Evolutionary conservation across 73 alveolate genomes (phyloP).

Genomic region (Paramecium primaurelia): DNA sequence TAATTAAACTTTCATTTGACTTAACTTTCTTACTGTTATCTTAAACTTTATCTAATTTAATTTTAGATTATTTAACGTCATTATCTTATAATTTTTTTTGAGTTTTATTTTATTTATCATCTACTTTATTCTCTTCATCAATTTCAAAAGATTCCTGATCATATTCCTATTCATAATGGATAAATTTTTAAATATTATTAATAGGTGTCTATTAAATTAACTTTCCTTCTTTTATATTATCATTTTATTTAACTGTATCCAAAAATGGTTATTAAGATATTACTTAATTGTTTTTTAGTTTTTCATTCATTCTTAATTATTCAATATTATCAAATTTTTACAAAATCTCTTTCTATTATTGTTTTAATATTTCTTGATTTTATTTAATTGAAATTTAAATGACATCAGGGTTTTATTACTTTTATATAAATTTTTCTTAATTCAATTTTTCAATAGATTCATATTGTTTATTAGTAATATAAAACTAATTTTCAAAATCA

Average conservation of each 20-base stretch:
- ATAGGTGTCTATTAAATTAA: background rate
- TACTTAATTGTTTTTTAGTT: background rate
- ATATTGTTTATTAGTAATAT: background rate
- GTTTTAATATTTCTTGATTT: background rate
- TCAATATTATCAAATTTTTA: background rate
- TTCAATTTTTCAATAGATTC: background rate
- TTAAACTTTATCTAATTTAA: background rate
- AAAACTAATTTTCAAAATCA: background rate
- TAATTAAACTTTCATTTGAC: background rate
- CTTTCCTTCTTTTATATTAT: background rate
- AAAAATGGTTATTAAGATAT: background rate
- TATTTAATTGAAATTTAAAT: background rate
- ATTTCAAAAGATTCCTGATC: background rate
- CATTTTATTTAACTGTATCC: background rate
- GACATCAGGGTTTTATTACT: background rate
- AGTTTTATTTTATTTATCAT: too few relatives aligned
- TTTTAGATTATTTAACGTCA: background rate
- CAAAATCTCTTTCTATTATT: background rate
- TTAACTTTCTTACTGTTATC: background rate
- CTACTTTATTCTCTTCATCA: background rate
- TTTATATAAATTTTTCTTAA: background rate
- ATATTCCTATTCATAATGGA: background rate
- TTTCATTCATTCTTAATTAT: background rate
- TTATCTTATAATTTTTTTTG: background rate
- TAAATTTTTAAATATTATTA: background rate